phyloP scores from a whole-genome alignment of 257 asterid genomes.

The Salvia splendens region DNA sequence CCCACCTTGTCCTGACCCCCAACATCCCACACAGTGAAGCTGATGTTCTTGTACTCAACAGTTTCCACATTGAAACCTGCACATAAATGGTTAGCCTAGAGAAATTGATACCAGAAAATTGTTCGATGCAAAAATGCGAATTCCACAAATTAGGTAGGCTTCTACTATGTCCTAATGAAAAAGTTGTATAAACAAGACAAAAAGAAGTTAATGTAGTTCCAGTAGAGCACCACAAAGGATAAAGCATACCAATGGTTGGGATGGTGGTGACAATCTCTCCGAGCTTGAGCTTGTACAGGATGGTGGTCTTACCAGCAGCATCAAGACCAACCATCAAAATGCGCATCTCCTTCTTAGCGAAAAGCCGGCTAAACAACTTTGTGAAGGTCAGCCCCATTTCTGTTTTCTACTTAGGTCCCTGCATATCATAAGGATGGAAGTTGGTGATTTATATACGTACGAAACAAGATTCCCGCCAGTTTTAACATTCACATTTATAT shows the following conservation, averaged over 20 bases:
- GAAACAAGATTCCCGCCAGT: background rate
- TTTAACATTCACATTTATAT: background rate
- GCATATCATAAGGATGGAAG: constrained; percentile 1
- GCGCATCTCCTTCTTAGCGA: constrained; percentile 94
- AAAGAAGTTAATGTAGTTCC: background rate
- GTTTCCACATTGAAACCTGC: constrained; percentile 92
- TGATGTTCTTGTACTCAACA: constrained; percentile 85
- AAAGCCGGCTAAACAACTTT: constrained; percentile 82
- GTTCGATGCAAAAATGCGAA: background rate
- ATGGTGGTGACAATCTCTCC: constrained; percentile 95
- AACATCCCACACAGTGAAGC: constrained; percentile 94
- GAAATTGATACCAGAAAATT: constrained; percentile 8
- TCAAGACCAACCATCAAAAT: constrained; percentile 94
- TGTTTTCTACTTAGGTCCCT: constrained; percentile 44
- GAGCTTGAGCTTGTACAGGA: constrained; percentile 92
- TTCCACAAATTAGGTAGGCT: background rate
- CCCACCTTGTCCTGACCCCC: constrained; percentile 93
- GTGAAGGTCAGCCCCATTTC: constrained; percentile 80
- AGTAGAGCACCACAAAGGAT: constrained; percentile 28
- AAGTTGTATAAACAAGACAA: background rate
- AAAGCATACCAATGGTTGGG: constrained; percentile 83
- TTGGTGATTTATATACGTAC: background rate
- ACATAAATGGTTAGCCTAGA: constrained; percentile 7
- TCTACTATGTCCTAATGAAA: constrained; percentile 14
- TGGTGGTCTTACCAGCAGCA: constrained; percentile 98